Evolutionary conservation across 2,329 filamentous ascomycete species (phyloP), one percentile per base, ranked within the genome.

Genomic region (Pochonia chlamydosporia): DNA sequence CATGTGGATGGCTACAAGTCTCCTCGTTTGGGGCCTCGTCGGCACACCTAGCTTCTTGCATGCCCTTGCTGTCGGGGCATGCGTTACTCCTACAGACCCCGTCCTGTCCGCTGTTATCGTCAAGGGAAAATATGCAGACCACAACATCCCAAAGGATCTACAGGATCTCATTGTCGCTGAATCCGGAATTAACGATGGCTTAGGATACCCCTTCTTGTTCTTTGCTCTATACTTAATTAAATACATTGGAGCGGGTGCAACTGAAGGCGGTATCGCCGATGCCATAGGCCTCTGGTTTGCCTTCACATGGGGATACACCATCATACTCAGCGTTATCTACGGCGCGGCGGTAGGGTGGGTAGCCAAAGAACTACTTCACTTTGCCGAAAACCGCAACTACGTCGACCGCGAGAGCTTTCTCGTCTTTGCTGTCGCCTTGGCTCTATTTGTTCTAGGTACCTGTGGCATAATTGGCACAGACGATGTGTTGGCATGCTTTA

Each of bases 401-500:
- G 86, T 96, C 23, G 90, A 95, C 59, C 76, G 87, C 28, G 89
- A 95, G 66, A 92, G 86, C 61, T 95, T 95, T 56, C 74, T 95
- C 21, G 87, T 95, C 4, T 95, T 93, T 63, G 86, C 88, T 8
- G 85, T 96, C 54, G 82, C 89, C 0, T 73, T 96, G 39, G 87
- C 89, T 60, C 75, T 96, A 7, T 96, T 96, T 60, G 87, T 95
- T 45, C 78, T 89, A 0, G 90, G 90, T 1, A 95, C 89, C 0
- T 91, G 87, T 52, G 90, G 90, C 2, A 78, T 95, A 74, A 78
- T 95, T 42, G 90, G 89, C 1, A 92, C 83, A 30, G 90, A 96
- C 60, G 91, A 96, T 59, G 86, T 96, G 1, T 74, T 96, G 5
- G 90, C 91, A 2, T 95, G 89, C 68, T 96, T 96, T 61, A 84